phyloP scores from a whole-genome alignment of 805 yeast genomes.

The Kregervanrija fluxuum region DNA sequence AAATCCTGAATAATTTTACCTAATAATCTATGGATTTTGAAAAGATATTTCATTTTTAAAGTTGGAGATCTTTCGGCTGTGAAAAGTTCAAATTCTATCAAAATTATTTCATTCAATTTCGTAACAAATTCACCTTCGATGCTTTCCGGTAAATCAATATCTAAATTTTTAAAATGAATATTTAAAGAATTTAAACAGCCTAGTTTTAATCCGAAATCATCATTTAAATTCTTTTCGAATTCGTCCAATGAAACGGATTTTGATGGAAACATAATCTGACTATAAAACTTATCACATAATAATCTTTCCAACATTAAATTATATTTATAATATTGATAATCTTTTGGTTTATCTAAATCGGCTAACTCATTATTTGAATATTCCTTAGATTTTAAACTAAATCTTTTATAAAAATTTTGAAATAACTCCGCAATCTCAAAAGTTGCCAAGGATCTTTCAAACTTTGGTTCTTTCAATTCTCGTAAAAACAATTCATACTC shows the following conservation, averaged over 20 bases:
- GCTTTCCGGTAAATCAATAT: slow-evolving; percentile 21
- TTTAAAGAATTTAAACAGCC: slow-evolving; percentile 18
- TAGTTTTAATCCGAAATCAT: slow-evolving; percentile 22
- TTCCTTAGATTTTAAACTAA: slow-evolving; percentile 15
- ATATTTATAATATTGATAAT: slow-evolving; percentile 16
- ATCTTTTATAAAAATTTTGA: slow-evolving; percentile 27
- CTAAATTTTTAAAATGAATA: slow-evolving; percentile 21
- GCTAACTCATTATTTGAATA: slow-evolving; percentile 18
- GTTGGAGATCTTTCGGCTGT: slow-evolving; percentile 30
- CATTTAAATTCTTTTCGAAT: slow-evolving; percentile 21
- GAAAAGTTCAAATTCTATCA: slow-evolving; percentile 26
- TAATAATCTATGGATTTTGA: slow-evolving; percentile 23
- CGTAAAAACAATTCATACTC: slow-evolving; percentile 23
- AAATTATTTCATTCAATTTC: slow-evolving; percentile 16
- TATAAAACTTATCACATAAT: slow-evolving; percentile 28
- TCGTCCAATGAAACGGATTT: slow-evolving; percentile 25
- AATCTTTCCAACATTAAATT: slow-evolving; percentile 26
- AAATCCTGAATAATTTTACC: slow-evolving; percentile 19
- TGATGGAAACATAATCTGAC: slow-evolving; percentile 27
- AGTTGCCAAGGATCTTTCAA: slow-evolving; percentile 28
- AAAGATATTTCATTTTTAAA: slow-evolving; percentile 25
- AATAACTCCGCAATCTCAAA: slow-evolving; percentile 29
- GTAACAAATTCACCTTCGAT: slow-evolving; percentile 19
- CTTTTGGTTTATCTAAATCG: slow-evolving; percentile 14
- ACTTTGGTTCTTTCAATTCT: slow-evolving; percentile 29